Evolutionary conservation across 1,284 basidiomycete genomes (phyloP), one percentile per base, ranked within the genome.

Genomic region (Puccinia novopanici): DNA sequence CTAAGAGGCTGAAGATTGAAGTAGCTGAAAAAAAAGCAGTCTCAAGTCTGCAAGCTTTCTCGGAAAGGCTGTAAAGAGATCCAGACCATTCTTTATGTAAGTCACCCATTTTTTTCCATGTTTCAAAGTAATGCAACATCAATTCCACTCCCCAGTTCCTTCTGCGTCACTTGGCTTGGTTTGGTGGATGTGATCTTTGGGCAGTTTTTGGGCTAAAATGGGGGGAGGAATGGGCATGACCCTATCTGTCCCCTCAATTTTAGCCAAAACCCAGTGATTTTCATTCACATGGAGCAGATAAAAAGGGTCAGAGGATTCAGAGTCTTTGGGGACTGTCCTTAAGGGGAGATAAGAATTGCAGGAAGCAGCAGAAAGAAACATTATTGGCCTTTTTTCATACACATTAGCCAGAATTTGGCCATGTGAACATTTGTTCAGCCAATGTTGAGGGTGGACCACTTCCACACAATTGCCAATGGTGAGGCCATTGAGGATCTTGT

Each of bases 201-300:
- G 45, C 6, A 45, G 42, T 45, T 45, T 45, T 45, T 6, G 6
- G 42, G 42, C 65, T 10, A 45, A 34, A 19, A 45, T 12, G 24
- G 42, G 65, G 6, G 24, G n/a, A 67, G 37, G 37, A 30, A 67
- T 3, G 10, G 40, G 65, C 24, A 45, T 42, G 2, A 45, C 24
- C 37, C 65, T 9, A n/a, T 45, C 19, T 48, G 9, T 19, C 6
- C 10, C 61, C 34, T 65, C 61, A 10, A 65, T 19, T 6, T 65
- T 10, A 40, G 61, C 61, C 61, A 65, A 65, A 37, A 65, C 34
- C 34, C 61, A 65, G 40, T 65, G 61, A n/a, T n/a, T n/a, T n/a
- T n/a, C n/a, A n/a, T n/a, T n/a, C n/a, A n/a, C n/a, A n/a, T n/a
- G n/a, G n/a, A 19, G 17, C 40, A 10, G 10, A 9, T 10, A 45